phyloP scores from a whole-genome alignment of 306 rosid species.

The Cucurbita pepo region DNA sequence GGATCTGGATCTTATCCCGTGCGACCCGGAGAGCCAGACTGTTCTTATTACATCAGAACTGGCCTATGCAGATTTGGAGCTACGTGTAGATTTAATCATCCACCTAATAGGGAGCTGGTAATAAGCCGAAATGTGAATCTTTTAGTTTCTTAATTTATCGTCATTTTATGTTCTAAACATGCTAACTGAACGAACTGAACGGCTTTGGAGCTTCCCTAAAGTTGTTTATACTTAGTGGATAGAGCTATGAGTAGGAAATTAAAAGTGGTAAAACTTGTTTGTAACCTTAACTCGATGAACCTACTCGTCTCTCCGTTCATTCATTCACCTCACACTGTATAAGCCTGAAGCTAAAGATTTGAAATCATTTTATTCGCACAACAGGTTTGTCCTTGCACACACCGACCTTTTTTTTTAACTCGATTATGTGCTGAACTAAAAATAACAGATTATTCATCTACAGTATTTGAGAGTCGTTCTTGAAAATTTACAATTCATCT shows the following conservation, averaged over 20 bases:
- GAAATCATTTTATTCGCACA: neutral
- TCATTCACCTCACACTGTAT: neutral
- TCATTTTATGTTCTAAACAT: neutral
- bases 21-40: slow-evolving; percentile 87
- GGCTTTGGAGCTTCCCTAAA: neutral
- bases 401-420: neutral
- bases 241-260: neutral
- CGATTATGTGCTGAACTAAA: neutral
- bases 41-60: slow-evolving; percentile 88
- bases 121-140: slow-evolving; percentile 2
- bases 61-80: slow-evolving; percentile 94
- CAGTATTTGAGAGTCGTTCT: neutral
- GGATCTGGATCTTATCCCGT: slow-evolving; percentile 85
- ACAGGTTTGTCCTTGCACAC: neutral
- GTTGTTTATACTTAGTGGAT: neutral
- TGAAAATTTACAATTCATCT: neutral
- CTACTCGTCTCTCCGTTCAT: neutral
- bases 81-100: slow-evolving; percentile 94
- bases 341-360: neutral
- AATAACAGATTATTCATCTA: neutral
- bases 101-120: slow-evolving; percentile 92
- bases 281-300: neutral
- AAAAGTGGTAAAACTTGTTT: neutral
- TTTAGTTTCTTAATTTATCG: neutral
- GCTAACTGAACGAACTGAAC: neutral